Base-by-base conservation (phyloP, 2,329 filamentous ascomycete species). In the Colletotrichum sp. region DNA sequence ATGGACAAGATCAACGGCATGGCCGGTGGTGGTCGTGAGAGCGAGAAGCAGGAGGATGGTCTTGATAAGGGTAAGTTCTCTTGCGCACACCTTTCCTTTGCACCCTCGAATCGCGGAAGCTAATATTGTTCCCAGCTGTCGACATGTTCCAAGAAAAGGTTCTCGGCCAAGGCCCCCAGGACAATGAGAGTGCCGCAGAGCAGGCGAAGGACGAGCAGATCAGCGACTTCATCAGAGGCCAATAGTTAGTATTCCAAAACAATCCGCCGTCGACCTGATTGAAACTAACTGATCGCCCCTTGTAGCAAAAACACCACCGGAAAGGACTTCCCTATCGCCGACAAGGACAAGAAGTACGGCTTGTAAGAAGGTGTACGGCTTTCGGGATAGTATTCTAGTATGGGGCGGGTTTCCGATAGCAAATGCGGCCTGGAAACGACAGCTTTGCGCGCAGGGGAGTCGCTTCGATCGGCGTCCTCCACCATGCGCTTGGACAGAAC, bases 151-250 rank as follows among this genome's bases (percentile, higher is more conserved):
- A 98, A 85, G 92, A 97, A 85, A 92, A 94, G 78, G 86, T 96
- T 82, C 82, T 97, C 18, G 92, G 92, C 48, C 87, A 92, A 79
- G 95, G 95, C 21, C 82, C 90, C 63, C 95, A 97, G 86, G 87
- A 90, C 85, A 94, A 95, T 82, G 94, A 94, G 84, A 88, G 84
- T 67, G 95, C 95, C 7, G 82, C 92, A 24, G 95, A 98, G 86
- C 95, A 98, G 86, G 94, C 93, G 80, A 96, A 96, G 87, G 95
- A 97, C 83, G 93, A 95, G 84, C 88, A 94, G 83, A 94, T 96
- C 79, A 92, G 91, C 32, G 93, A 95, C 83, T 93, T 90, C 83
- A 92, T 96, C 79, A 91, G 94, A 48, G 85, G 84, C 57, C 87
- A 94, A n/a, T 38, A 64, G 55, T 58, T 26, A 26, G 55, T 28